Evolutionary conservation across 192 early-diverging fungal genomes (phyloP), one percentile per base, ranked within the genome.

Genomic region (Borealophlyctis nickersoniae): DNA sequence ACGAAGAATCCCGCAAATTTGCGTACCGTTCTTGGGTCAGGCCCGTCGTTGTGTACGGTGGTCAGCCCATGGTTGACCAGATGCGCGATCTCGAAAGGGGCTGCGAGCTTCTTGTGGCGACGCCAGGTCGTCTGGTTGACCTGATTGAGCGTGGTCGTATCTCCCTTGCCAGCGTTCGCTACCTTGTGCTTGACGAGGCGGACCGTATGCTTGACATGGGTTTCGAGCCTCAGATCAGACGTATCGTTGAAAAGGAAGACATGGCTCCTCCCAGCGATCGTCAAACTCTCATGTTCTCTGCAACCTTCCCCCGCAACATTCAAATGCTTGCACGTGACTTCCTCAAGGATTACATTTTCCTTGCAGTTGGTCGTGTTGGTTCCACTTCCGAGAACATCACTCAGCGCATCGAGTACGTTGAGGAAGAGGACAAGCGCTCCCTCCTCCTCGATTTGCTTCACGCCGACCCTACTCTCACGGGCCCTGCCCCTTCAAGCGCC

Each of bases 201-300:
- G 81, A 83, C 63, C 64, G 81, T 31, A 82, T 83, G 79, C 81
- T 98, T 71, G 96, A 96, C 71, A 98, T 98, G 94, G 96, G 96
- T 54, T 98, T 98, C 71, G 96, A 96, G 79, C 80, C 86, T 13
- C 88, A 93, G 67, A 92, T 99, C 58, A 83, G 96, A 49, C 75
- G 85, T 49, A 92, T 99, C 60, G 89, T 98, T 24, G 72, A 70
- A 66, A 68, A 81, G 66, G 86, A 89, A 73, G 90, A 93, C 63
- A 83, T 95, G 75, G 79, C 83, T 13, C 75, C 52, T 63, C 77
- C 51, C 2, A n/a, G 48, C 26, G 68, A 71, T 2, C 81, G 93
- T 58, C 92, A 92, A 60, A 98, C 95, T 5, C 85, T 96, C 55
- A 96, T 98, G 94, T 98, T 96, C 73, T 90, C 87, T 66, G 96